Base-by-base conservation (phyloP, 2,329 filamentous ascomycete genomes). In the Paraphoma sp. region DNA sequence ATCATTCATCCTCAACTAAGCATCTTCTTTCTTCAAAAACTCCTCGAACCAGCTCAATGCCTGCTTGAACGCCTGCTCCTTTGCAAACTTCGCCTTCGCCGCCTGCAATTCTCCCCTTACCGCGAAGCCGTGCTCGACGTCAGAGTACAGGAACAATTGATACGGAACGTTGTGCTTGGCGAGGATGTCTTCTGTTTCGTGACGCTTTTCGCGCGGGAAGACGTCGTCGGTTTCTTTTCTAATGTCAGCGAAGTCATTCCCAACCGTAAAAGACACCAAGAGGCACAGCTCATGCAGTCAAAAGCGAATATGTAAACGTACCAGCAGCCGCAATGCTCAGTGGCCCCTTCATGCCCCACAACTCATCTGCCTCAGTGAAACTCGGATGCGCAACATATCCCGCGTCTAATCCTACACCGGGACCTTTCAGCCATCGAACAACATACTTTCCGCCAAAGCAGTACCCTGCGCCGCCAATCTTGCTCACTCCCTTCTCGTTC, bases 51-150 rank as follows among this genome's bases (percentile, higher is more conserved):
- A 96, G 50, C 81, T 74, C 49, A 93, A 82, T 36, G 91, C 91
- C 81, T 95, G 92, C 62, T 83, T 69, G 73, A 95, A 95, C 5
- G 92, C 91, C 78, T 89, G 86, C 78, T 96, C 90, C 83, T 92
- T 93, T 38, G 90, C 88, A 67, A 84, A 94, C 74, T 84, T 87
- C 69, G 85, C 75, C 45, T 80, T 62, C 73, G 82, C 83, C 60
- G 87, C 82, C 58, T 69, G 82, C 31, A 83, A 56, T 71, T 95
- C 89, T 29, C 82, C 83, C 53, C 91, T 85, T 2, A 93, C 87
- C 8, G 87, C 82, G 68, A 95, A 96, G 0, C 92, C 92, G 75
- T 96, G 92, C 53, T 78, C 76, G 30, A 91, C 87, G 52, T 86
- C 86, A 2, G 86, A 87, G 81, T 86, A 95, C 8, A 96, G 80